Conservation (phyloP, 495 filamentous ascomycete species). For the Amphirosellinia nigrospora region DNA sequence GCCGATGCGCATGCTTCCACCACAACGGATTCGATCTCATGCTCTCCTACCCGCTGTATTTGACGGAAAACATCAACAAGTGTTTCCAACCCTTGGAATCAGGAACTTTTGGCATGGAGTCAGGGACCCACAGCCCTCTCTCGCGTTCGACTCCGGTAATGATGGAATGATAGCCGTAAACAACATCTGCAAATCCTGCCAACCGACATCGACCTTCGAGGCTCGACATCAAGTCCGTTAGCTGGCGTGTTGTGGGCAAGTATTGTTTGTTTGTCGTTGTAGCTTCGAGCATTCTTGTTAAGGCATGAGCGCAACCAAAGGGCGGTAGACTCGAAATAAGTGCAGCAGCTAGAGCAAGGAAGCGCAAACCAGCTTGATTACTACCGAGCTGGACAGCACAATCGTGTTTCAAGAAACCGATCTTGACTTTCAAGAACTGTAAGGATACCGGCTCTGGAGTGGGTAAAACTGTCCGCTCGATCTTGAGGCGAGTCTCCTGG, state of each 20-base stretch:
- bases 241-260: not conserved
- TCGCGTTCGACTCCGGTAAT: not conserved
- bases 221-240: not conserved
- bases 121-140: not conserved
- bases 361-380: constrained; percentile 31
- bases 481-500: constrained; percentile 24
- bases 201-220: constrained; percentile 1
- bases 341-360: constrained; percentile 30
- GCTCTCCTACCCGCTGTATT: not conserved
- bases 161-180: not conserved
- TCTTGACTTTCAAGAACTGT: constrained; percentile 20
- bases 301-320: not conserved
- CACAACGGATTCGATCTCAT: not conserved
- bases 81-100: not conserved
- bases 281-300: not conserved
- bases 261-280: not conserved
- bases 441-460: constrained; percentile 17
- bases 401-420: constrained; percentile 29
- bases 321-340: constrained; percentile 11
- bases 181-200: constrained; percentile 5
- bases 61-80: not conserved
- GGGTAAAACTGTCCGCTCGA: constrained; percentile 21
- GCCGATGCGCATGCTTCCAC: not conserved
- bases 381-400: constrained; percentile 29
- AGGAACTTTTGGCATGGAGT: not conserved